A percentile compares a stretch with the other conserved stretches of the same genome.
phyloP scores from a whole-genome alignment of 805 yeast genomes.

The Cyberlindnera nakhonratchasimensis region DNA sequence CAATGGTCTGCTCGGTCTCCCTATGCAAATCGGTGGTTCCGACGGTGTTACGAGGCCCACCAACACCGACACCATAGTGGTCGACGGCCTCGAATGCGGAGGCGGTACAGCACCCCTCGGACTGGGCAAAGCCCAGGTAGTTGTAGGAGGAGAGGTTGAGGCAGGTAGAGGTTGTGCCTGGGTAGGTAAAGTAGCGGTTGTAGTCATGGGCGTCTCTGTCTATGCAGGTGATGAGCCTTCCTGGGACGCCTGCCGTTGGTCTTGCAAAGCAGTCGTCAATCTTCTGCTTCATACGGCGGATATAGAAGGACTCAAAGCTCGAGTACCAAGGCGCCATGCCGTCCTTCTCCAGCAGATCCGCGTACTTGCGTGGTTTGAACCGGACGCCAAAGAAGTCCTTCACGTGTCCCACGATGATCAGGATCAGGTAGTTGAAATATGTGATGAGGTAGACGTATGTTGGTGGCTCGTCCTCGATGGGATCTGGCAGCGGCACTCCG shows the following conservation, averaged over 20 bases:
- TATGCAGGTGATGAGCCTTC: conserved; percentile 79
- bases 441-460: conserved; percentile 75
- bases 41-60: conserved; percentile 69
- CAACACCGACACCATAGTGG: conserved; percentile 72
- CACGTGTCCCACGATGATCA: conserved; percentile 85
- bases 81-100: conserved; percentile 59
- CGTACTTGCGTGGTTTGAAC: conserved; percentile 63
- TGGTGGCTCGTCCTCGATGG: conserved; percentile 80
- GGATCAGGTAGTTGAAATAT: conserved; percentile 76
- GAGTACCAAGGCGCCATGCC: conserved; percentile 97
- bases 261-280: conserved; percentile 93
- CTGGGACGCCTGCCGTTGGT: conserved; percentile 97
- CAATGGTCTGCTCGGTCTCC: conserved; percentile 71
- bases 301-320: conserved; percentile 89
- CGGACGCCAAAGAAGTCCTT: conserved; percentile 82
- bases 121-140: conserved; percentile 95
- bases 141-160: conserved; percentile 88
- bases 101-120: conserved; percentile 87
- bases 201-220: conserved; percentile 71
- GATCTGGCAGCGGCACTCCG: conserved; percentile 54
- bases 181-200: conserved; percentile 62
- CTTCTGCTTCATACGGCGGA: conserved; percentile 85
- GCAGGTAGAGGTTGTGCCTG: conserved; percentile 74
- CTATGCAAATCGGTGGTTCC: conserved; percentile 77
- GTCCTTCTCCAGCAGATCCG: conserved; percentile 66